Percentiles rank a stretch among this genome's conserved stretches.
phyloP scores from a whole-genome alignment of 495 filamentous ascomycete genomes.

The Aspergillus coremiiformis region DNA sequence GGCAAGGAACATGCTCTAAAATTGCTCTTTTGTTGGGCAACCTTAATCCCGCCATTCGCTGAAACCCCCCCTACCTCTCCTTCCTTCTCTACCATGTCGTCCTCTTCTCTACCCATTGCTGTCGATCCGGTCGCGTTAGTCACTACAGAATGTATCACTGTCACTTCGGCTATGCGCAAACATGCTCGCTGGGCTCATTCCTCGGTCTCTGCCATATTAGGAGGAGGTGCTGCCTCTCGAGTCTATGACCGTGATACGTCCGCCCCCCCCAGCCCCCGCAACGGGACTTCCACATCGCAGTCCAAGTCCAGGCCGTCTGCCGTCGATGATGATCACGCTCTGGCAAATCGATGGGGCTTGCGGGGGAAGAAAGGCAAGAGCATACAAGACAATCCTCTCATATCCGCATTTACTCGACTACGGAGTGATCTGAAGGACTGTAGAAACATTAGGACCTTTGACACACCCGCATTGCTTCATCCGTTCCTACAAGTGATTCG shows the following conservation, averaged over 20 bases:
- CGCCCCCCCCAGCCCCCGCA: slow-evolving; percentile 32
- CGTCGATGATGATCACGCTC: slow-evolving; percentile 43
- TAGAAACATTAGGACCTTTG: slow-evolving; percentile 85
- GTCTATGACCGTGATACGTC: slow-evolving; percentile 39
- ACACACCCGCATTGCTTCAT: slow-evolving; percentile 82
- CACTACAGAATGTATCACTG: slow-evolving; percentile 97
- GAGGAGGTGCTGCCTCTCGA: slow-evolving; percentile 57
- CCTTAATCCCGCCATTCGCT: slow-evolving; percentile 6
- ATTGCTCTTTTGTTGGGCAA: slow-evolving; percentile 12
- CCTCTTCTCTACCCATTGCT: slow-evolving; percentile 55
- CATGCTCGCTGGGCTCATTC: slow-evolving; percentile 94
- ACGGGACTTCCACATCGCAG: slow-evolving; percentile 14
- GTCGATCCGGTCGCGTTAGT: slow-evolving; percentile 92
- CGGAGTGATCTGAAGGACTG: slow-evolving; percentile 85
- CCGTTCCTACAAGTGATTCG: slow-evolving; percentile 97
- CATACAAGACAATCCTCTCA: slow-evolving; percentile 96
- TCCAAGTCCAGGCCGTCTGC: slow-evolving; percentile 11
- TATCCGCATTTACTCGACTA: slow-evolving; percentile 87
- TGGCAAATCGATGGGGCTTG: slow-evolving; percentile 74
- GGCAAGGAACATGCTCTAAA: slow-evolving; percentile 17
- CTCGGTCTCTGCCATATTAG: slow-evolving; percentile 91
- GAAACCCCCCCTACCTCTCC: neutral
- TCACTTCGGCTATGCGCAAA: slow-evolving; percentile 97
- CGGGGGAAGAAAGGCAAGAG: slow-evolving; percentile 96
- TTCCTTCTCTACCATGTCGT: slow-evolving; percentile 7